Conservation (phyloP, 2,329 filamentous ascomycete genomes). For the Fusarium setosum region DNA sequence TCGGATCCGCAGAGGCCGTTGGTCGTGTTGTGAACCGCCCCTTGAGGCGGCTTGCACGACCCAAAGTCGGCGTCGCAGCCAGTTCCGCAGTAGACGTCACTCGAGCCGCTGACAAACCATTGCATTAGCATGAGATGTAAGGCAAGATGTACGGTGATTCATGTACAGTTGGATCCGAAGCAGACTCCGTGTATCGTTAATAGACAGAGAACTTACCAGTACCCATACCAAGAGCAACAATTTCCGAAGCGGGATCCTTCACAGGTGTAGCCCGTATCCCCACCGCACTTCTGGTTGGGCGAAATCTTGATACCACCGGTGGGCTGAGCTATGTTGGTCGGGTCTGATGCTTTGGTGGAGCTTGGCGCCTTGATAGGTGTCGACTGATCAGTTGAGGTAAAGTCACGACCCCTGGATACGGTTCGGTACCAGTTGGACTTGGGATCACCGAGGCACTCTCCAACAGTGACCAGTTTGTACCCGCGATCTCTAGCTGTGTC, state of each 20-base stretch:
- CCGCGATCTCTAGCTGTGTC: constrained; percentile 53
- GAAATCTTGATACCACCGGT: constrained; percentile 42
- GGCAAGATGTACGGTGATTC: not conserved
- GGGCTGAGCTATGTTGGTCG: constrained; percentile 28
- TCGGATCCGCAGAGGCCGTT: constrained; percentile 50
- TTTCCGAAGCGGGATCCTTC: constrained; percentile 49
- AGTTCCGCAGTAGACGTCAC: constrained; percentile 49
- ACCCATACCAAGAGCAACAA: constrained; percentile 56
- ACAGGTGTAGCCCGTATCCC: constrained; percentile 49
- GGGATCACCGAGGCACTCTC: constrained; percentile 67
- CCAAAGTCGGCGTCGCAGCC: constrained; percentile 52
- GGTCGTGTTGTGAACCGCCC: constrained; percentile 45
- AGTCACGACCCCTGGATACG: constrained; percentile 28
- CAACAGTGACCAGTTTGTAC: constrained; percentile 63
- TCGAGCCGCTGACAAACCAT: constrained; percentile 44
- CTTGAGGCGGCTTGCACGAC: constrained; percentile 42
- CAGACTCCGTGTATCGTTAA: not conserved
- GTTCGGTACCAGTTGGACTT: constrained; percentile 63
- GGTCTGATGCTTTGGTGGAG: constrained; percentile 13
- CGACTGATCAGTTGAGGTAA: constrained; percentile 7
- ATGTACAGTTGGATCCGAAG: not conserved
- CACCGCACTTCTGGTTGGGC: constrained; percentile 52
- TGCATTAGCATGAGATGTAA: constrained; percentile 14
- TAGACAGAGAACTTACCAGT: constrained; percentile 46
- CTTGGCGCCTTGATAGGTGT: constrained; percentile 22